Evolutionary conservation across 257 asterid species (phyloP), one percentile per base, ranked within the genome.

Genomic region (Solanum okadae): DNA sequence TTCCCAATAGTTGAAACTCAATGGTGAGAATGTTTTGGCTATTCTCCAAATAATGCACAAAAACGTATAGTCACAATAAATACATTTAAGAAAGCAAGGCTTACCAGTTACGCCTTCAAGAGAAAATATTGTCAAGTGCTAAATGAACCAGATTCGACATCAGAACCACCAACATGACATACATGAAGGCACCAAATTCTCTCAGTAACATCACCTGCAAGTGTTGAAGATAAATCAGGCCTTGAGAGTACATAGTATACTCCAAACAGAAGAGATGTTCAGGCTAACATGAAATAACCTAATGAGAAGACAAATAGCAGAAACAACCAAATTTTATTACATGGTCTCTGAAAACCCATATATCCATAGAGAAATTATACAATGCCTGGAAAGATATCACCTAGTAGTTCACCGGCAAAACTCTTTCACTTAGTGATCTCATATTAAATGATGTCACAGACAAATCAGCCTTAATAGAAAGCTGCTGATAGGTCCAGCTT

Each of bases 131-230:
- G 56, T 8, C 31, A 34, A 70, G 81, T 12, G 6, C 18, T 27
- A 34, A 22, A 68, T 56, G 85, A 27, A 63, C 75, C 42, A 27
- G 65, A 52, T 49, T 70, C 83, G 46, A 85, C 70, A 85, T 86
- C 70, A 81, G 92, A 86, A 86, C 92, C 89, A 86, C 77, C 52
- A 85, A 90, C 89, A 87, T 93, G 97, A 86, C 93, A 92, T 35
- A 89, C 89, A 90, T 96, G 92, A 73, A 96, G 95, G 87, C 98
- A 93, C 99, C 98, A 96, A 78, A 96, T 91, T 90, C 98, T 96
- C 94, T 95, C 99, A 49, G 94, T 95, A 89, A 95, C 88, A 89
- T 94, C 98, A 91, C 98, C 99, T 96, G 91, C 75, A 76, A 87
- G 86, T 46, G 87, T 42, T 61, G 83, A 72, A 89, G 63, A 75